Percentiles rank a stretch among this genome's conserved stretches.
phyloP scores from a whole-genome alignment of 2,329 filamentous ascomycete genomes.

The Pseudocercospora pini-densiflorae region DNA sequence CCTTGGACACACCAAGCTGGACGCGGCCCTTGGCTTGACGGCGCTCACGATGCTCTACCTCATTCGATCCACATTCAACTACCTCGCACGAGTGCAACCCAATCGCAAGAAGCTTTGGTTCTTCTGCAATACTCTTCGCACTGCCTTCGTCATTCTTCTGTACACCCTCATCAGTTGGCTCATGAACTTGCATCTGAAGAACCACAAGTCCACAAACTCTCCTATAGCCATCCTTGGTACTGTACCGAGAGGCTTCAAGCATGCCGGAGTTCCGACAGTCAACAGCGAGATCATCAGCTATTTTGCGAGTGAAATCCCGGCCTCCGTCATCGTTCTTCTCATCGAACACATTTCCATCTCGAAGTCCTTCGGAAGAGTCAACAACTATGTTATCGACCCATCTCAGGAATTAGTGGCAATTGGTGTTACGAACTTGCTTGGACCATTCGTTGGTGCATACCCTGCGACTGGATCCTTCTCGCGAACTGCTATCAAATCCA shows the following conservation, averaged over 20 bases:
- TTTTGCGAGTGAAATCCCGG: slow-evolving; percentile 76
- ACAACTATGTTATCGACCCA: slow-evolving; percentile 94
- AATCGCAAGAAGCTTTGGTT: slow-evolving; percentile 76
- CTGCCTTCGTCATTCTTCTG: slow-evolving; percentile 86
- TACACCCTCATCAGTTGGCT: slow-evolving; percentile 92
- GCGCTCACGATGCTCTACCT: slow-evolving; percentile 77
- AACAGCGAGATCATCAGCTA: slow-evolving; percentile 67
- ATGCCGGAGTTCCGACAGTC: slow-evolving; percentile 74
- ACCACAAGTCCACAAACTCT: slow-evolving; percentile 44
- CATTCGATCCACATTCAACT: slow-evolving; percentile 70
- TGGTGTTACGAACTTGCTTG: slow-evolving; percentile 85
- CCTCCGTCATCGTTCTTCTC: slow-evolving; percentile 88
- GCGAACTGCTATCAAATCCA: slow-evolving; percentile 94
- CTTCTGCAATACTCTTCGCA: slow-evolving; percentile 88
- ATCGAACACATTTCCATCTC: slow-evolving; percentile 98
- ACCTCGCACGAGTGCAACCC: slow-evolving; percentile 70
- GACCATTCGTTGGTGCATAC: slow-evolving; percentile 89
- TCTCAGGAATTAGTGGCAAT: slow-evolving; percentile 97
- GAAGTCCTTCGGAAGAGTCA: slow-evolving; percentile 93
- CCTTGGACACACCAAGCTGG: slow-evolving; percentile 68
- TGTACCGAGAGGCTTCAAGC: slow-evolving; percentile 85
- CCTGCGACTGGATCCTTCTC: slow-evolving; percentile 95
- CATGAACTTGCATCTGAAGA: slow-evolving; percentile 68
- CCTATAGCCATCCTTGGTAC: slow-evolving; percentile 73
- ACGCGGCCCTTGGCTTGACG: slow-evolving; percentile 87